Conservation (phyloP, 2,329 filamentous ascomycete genomes). For the Penicillium sp. region DNA sequence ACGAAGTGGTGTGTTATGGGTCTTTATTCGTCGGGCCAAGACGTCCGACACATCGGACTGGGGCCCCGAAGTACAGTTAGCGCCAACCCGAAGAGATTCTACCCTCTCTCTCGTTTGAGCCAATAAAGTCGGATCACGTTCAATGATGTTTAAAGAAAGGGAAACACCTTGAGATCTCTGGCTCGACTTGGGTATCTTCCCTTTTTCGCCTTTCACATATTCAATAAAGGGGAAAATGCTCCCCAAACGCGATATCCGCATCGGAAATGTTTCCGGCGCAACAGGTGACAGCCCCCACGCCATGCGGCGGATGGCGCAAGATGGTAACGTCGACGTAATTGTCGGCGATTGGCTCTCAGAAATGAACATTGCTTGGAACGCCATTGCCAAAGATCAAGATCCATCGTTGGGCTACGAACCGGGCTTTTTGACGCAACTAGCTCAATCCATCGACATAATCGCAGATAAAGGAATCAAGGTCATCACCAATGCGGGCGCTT, state of each 20-base stretch:
- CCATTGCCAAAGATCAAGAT: not conserved
- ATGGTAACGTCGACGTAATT: constrained; percentile 11
- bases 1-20: too few species aligned
- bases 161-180: too few species aligned
- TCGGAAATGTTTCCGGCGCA: not conserved
- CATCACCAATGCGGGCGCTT: constrained; percentile 22
- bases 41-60: too few species aligned
- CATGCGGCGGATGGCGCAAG: not conserved
- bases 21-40: too few species aligned
- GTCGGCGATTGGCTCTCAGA: constrained; percentile 40
- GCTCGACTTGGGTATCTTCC: too few species aligned
- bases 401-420: not conserved
- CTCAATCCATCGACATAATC: constrained; percentile 2
- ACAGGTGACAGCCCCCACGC: not conserved
- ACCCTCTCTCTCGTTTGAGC: too few species aligned
- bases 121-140: too few species aligned
- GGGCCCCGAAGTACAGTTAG: too few species aligned
- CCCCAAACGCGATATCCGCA: not conserved
- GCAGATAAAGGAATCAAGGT: constrained; percentile 18
- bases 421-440: not conserved
- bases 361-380: constrained; percentile 17
- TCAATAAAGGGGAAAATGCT: not conserved
- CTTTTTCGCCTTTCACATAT: too few species aligned
- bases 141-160: too few species aligned
- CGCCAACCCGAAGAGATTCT: too few species aligned